Evolutionary conservation across 169 alveolate genomes (phyloP).

Genomic region (Neospora caninum): DNA sequence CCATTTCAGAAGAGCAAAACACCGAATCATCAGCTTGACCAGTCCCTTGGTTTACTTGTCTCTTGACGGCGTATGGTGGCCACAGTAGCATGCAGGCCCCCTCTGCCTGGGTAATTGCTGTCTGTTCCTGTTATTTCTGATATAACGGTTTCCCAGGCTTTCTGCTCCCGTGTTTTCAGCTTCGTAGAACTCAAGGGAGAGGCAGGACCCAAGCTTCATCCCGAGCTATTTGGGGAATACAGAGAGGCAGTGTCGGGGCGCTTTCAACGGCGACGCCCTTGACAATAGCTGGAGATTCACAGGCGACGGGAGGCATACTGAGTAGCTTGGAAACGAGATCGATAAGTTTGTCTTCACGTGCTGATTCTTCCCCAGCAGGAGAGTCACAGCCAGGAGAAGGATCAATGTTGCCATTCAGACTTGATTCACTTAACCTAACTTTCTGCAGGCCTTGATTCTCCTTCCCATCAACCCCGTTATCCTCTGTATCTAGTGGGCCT

Average conservation of each 20-base stretch:
- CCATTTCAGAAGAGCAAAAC: too few species aligned
- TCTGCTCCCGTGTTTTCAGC: too few species aligned
- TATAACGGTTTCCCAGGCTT: too few species aligned
- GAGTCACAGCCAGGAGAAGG: background rate
- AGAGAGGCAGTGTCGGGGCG: conserved; percentile 17
- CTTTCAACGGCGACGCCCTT: conserved; percentile 35
- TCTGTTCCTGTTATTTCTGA: too few species aligned
- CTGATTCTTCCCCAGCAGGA: background rate
- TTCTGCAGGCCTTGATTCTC: background rate
- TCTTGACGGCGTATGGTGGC: too few species aligned
- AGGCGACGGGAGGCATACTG: conserved; percentile 24
- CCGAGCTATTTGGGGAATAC: conserved; percentile 37
- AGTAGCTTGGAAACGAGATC: conserved; percentile 4
- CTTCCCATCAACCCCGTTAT: background rate
- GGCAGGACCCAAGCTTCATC: conserved; percentile 38
- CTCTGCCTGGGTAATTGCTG: too few species aligned
- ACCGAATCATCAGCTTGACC: too few species aligned
- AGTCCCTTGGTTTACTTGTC: too few species aligned
- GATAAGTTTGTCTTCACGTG: background rate
- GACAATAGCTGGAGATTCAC: conserved; percentile 19
- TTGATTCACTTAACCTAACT: background rate
- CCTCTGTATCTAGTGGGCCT: background rate
- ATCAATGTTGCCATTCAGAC: background rate
- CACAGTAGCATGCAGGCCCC: too few species aligned
- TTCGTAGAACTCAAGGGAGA: background rate